phyloP scores from a whole-genome alignment of 139 green algal genomes.

The Chlamydomonas sp. region DNA sequence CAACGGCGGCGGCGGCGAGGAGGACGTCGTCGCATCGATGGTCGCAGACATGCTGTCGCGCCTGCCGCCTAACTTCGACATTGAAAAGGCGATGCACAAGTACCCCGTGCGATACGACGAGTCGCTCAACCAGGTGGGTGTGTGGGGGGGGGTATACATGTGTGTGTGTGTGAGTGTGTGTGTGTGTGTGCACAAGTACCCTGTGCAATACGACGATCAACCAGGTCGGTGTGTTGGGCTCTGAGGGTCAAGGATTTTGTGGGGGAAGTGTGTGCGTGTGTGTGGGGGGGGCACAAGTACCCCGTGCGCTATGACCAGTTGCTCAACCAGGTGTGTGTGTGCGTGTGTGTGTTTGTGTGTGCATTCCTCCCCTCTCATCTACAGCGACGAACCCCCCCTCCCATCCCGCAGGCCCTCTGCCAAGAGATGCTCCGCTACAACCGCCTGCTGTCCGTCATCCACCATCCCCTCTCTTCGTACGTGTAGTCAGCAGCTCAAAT shows the following conservation, averaged over 20 bases:
- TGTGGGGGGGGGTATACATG: neutral
- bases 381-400: neutral
- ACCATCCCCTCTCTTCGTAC: conserved; percentile 25
- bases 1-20: conserved; percentile 32
- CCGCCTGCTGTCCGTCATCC: conserved; percentile 47
- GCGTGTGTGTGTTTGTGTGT: too few relatives aligned
- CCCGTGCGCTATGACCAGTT: conserved; percentile 46
- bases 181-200: neutral
- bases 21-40: conserved; percentile 32
- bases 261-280: too few relatives aligned
- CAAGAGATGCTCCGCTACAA: conserved; percentile 77
- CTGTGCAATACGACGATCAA: too few relatives aligned
- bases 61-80: conserved; percentile 59
- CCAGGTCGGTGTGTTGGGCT: too few relatives aligned
- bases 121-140: conserved; percentile 54
- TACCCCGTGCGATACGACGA: conserved; percentile 56
- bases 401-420: conserved; percentile 27
- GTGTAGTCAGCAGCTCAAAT: too few relatives aligned
- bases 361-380: neutral
- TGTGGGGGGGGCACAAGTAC: too few relatives aligned
- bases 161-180: neutral
- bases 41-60: conserved; percentile 43
- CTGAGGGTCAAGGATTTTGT: neutral
- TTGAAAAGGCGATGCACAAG: conserved; percentile 47
- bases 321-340: too few relatives aligned